Evolutionary conservation across 495 filamentous ascomycete species (phyloP).

Genomic region (Podospora fimiseda): DNA sequence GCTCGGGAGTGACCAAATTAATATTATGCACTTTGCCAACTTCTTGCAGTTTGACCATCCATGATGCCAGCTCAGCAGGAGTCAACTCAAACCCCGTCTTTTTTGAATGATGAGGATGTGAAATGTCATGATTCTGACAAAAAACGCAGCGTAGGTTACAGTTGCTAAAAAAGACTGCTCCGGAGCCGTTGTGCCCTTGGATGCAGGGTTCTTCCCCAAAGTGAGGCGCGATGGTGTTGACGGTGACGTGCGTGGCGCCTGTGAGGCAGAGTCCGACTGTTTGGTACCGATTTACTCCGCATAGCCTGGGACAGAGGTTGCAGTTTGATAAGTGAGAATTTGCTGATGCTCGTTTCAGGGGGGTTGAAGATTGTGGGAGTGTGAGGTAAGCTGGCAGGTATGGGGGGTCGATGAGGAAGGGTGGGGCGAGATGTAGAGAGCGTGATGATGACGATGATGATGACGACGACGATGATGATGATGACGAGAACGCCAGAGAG

Average conservation of each 20-base stretch:
- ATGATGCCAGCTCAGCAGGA: conserved; percentile 60
- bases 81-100: conserved; percentile 68
- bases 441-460: too few relatives aligned
- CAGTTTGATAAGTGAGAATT: conserved; percentile 65
- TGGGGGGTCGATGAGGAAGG: conserved; percentile 61
- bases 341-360: conserved; percentile 59
- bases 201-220: conserved; percentile 62
- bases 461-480: too few relatives aligned
- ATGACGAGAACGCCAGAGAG: too few relatives aligned
- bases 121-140: conserved; percentile 78
- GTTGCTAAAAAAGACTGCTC: conserved; percentile 66
- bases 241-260: conserved; percentile 57
- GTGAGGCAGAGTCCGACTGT: conserved; percentile 68
- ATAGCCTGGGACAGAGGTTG: conserved; percentile 69
- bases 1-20: conserved; percentile 71
- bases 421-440: conserved; percentile 71
- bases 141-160: conserved; percentile 75
- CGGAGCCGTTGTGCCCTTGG: conserved; percentile 67
- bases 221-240: conserved; percentile 72
- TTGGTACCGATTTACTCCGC: conserved; percentile 67
- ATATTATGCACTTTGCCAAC: conserved; percentile 71
- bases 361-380: conserved; percentile 50
- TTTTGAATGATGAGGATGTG: too few relatives aligned
- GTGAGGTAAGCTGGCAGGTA: conserved; percentile 62
- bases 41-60: conserved; percentile 72